These are phyloP conservation scores for Starmerella vaccinii DNA, from an alignment of 805 yeast genomes.

Conservation along the genomic window DNA sequence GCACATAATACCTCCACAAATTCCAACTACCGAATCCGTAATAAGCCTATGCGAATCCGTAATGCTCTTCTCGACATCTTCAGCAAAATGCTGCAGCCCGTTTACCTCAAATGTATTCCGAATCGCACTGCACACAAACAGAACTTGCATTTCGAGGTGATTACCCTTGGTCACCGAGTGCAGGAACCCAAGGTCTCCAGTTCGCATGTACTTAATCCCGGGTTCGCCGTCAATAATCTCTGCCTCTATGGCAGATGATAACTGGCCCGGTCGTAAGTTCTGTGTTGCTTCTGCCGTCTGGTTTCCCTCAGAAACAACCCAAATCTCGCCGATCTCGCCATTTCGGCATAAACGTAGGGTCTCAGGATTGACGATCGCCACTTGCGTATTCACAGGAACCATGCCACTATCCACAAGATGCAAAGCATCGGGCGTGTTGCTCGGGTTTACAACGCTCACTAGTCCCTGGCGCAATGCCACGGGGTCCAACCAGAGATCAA, in stretches of 20 bases:
- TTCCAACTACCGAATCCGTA: conserved; percentile 56
- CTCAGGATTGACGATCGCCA: conserved; percentile 92
- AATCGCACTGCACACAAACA: conserved; percentile 75
- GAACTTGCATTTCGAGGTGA: conserved; percentile 53
- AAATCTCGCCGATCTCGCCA: conserved; percentile 94
- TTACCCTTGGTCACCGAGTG: conserved; percentile 50
- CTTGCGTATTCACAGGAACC: conserved; percentile 88
- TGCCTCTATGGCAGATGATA: conserved; percentile 37
- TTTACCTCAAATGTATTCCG: conserved; percentile 80
- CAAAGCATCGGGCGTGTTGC: conserved; percentile 55
- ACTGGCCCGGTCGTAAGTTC: conserved; percentile 40
- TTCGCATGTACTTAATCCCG: conserved; percentile 59
- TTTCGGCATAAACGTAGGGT: conserved; percentile 64
- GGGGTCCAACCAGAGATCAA: conserved; percentile 78
- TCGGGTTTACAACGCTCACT: conserved; percentile 66
- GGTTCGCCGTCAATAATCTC: conserved; percentile 54
- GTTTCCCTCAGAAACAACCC: conserved; percentile 89
- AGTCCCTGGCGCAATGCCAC: conserved; percentile 83
- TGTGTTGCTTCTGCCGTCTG: conserved; percentile 47
- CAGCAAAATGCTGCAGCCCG: conserved; percentile 85
- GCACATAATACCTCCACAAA: conserved; percentile 64
- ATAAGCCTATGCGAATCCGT: conserved; percentile 41
- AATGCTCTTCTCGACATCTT: conserved; percentile 66
- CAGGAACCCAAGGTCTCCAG: conserved; percentile 90
- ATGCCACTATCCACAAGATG: conserved; percentile 89